Base-by-base conservation (phyloP, 148 eudicot species). In the Arbutus unedo region DNA sequence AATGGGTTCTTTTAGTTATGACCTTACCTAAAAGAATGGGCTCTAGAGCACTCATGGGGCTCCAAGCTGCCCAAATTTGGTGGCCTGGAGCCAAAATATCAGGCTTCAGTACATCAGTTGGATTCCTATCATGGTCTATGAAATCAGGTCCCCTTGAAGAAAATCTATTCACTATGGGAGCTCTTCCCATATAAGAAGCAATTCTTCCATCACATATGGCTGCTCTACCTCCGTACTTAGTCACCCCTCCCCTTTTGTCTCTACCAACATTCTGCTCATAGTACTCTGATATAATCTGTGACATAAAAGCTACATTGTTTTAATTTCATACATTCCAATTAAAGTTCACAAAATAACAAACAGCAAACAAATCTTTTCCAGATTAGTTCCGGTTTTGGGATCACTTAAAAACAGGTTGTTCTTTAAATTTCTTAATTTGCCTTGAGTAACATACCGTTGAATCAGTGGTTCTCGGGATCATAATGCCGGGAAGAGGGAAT, bases 1-100 rank as follows among this genome's bases (percentile, higher is more conserved):
- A 31, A 31, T 31, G 1, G 0, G 1, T 31, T 31, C 53, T 50
- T 50, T 50, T 2, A 7, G 38, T 62, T 21, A 64, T 3, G 71
- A 25, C 6, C 81, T 76, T 90, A 93, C 99, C 99, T 11, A 90
- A 72, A 64, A 91, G 89, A 38, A 93, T 86, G 74, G 98, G 94
- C 45, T 93, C 90, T 9, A 43, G 47, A 21, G 72, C 94, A 85
- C 98, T 94, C 83, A 90, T 89, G 83, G 99, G 98, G 72, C 95
- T 94, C 99, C 99, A 96, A 79, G 99, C 99, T 50, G 98, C 98
- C 99, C 99, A 96, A 43, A 96, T 92, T 79, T 96, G 95, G 81
- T 93, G 93, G 47, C 99, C 99, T 23, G 99, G 99, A 49, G 99
- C 97, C 54, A 89, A 80, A 56, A 94, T 88, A 84, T 96, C 97